Evolutionary conservation across 1,284 basidiomycete genomes (phyloP).

Genomic region (Puccinia hordei): DNA sequence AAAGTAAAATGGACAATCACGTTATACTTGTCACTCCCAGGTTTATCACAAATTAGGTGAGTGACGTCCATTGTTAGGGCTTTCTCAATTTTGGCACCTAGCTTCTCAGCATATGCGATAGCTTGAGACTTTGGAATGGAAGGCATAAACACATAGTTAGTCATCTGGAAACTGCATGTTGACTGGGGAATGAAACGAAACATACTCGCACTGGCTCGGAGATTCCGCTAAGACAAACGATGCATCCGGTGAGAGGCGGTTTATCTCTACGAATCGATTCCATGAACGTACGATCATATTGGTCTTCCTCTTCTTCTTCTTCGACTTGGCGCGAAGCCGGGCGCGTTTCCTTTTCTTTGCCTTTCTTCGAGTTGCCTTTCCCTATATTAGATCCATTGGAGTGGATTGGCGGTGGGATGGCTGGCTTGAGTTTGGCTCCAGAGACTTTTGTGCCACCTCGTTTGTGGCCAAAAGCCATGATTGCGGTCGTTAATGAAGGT

Average conservation of each 20-base stretch:
- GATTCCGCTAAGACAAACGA: slow-evolving; percentile 46
- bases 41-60: slow-evolving; percentile 49
- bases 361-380: slow-evolving; percentile 12
- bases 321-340: background rate
- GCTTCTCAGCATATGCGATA: slow-evolving; percentile 36
- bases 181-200: background rate
- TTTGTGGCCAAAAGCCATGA: slow-evolving; percentile 44
- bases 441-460: slow-evolving; percentile 48
- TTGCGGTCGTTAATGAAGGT: background rate
- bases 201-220: slow-evolving; percentile 38
- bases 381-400: background rate
- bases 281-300: slow-evolving; percentile 29
- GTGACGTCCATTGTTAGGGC: slow-evolving; percentile 43
- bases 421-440: slow-evolving; percentile 43
- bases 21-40: slow-evolving; percentile 44
- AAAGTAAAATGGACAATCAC: slow-evolving; percentile 24
- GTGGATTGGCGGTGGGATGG: slow-evolving; percentile 5
- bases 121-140: slow-evolving; percentile 28
- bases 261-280: slow-evolving; percentile 42
- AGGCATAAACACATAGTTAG: background rate
- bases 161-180: background rate
- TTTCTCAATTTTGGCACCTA: slow-evolving; percentile 41
- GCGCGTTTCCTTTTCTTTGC: slow-evolving; percentile 23
- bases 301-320: slow-evolving; percentile 39
- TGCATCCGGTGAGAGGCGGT: slow-evolving; percentile 34